Conservation (phyloP, 495 filamentous ascomycete genomes). For the Choiromyces venosus region DNA sequence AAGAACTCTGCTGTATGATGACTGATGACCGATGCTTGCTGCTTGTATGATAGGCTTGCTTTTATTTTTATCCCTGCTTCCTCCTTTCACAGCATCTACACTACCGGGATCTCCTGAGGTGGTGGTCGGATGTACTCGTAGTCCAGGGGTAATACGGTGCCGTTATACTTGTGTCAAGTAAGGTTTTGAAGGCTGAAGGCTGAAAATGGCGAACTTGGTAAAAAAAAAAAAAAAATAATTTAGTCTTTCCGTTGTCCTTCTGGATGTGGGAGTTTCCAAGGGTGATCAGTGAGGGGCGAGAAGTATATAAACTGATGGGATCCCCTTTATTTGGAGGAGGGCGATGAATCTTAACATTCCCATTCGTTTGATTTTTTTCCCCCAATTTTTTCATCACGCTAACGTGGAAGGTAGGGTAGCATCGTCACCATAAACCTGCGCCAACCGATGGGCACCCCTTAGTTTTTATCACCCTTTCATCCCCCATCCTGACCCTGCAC, state of each 20-base stretch:
- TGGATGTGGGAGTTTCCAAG: not conserved
- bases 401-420: not conserved
- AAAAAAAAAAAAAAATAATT: not conserved
- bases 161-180: not conserved
- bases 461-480: not conserved
- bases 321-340: not conserved
- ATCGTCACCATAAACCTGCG: not conserved
- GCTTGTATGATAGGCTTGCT: not conserved
- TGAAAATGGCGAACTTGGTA: not conserved
- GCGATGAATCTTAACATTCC: not conserved
- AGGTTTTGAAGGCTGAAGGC: not conserved
- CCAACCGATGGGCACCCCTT: not conserved
- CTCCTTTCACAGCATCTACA: not conserved
- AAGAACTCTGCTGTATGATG: not conserved
- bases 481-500: not conserved
- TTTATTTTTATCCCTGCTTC: not conserved
- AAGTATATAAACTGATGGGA: not conserved
- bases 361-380: conserved; percentile 1
- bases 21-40: too few relatives aligned
- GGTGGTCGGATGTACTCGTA: not conserved
- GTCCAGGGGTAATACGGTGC: not conserved
- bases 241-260: not conserved
- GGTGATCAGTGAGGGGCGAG: not conserved
- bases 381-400: not conserved
- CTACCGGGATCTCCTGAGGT: not conserved